These are phyloP conservation scores for Oryza brachyantha DNA, from an alignment of 176 grass and related monocot genomes.

Conservation along the genomic window DNA sequence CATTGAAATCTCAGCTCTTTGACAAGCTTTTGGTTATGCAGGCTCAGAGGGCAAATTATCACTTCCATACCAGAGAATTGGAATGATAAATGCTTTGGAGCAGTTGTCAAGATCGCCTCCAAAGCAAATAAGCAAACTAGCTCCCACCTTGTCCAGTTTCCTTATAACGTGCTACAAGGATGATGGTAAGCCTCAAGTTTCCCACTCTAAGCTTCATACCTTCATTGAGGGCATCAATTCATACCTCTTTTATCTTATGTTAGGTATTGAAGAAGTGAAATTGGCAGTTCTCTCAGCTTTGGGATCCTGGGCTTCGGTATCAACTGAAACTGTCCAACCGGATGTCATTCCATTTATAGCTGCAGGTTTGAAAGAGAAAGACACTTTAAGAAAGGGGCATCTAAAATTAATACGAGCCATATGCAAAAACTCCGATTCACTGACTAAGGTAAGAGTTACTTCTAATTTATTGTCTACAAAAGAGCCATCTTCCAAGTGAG, in stretches of 20 bases:
- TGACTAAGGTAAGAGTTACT: conserved; percentile 54
- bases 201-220: conserved; percentile 28
- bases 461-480: conserved; percentile 18
- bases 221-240: not conserved
- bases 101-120: conserved; percentile 70
- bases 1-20: conserved; percentile 23
- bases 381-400: conserved; percentile 86
- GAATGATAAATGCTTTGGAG: conserved; percentile 78
- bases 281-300: conserved; percentile 70
- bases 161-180: conserved; percentile 83
- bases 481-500: conserved; percentile 8
- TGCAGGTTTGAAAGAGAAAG: conserved; percentile 87
- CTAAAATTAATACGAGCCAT: conserved; percentile 71
- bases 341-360: conserved; percentile 79
- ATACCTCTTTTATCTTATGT: conserved; percentile 37
- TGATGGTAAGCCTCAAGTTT: conserved; percentile 62
- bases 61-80: conserved; percentile 80
- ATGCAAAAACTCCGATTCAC: conserved; percentile 81
- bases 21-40: conserved; percentile 48
- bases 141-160: conserved; percentile 69
- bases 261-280: conserved; percentile 97
- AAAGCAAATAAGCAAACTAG: conserved; percentile 69
- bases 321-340: conserved; percentile 66
- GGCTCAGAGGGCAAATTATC: conserved; percentile 96
- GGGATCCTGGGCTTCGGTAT: conserved; percentile 67